Base-by-base conservation (phyloP, 257 asterid genomes). In the Leonotis leonurus region DNA sequence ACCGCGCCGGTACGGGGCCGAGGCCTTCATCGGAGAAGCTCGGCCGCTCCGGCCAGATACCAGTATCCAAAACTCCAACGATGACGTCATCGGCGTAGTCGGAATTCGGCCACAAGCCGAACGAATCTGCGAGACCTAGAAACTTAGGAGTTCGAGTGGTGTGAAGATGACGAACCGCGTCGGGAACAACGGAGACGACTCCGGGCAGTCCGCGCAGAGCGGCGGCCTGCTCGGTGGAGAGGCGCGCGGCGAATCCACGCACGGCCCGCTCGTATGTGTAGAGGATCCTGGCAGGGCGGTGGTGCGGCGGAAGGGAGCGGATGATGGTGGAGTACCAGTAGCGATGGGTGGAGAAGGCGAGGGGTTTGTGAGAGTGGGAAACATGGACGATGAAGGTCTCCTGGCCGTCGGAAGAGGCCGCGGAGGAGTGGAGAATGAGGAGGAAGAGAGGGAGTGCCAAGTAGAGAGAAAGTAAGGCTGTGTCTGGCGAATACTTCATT, bases 11-110 rank as follows among this genome's bases (percentile, higher is more conserved):
- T 17, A 85, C 81, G 0, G 86, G 70, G 3, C 95, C 73, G 0
- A 92, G 78, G 0, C 85, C 89, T 35, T 76, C 89, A 14, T 85
- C 99, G 51, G 86, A 78, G 80, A 92, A 92, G 68, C 99, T 92
- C n/a, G 61, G 70, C 8, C 95, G 65, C 76, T 92, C 90, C 8
- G 97, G 99, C 96, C 97, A 92, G 65, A 92, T 89, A 2, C 99
- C 99, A 1, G 99, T 92, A 51, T 92, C 99, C 2, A 92, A 79
- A 13, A 92, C 77, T 2, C 97, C 97, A 13, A 92, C 37, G 60
- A 89, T 83, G 29, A 92, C 90, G 58, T 89, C 97, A 24, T 85
- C 96, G 0, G 95, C 97, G 35, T 92, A 92, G 27, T 83, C 82
- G 0, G 97, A 69, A 51, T 89, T 75, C 0, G 97, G 97, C 99